Conservation (phyloP, 305 asterid species). For the Fraxinus sp. region DNA sequence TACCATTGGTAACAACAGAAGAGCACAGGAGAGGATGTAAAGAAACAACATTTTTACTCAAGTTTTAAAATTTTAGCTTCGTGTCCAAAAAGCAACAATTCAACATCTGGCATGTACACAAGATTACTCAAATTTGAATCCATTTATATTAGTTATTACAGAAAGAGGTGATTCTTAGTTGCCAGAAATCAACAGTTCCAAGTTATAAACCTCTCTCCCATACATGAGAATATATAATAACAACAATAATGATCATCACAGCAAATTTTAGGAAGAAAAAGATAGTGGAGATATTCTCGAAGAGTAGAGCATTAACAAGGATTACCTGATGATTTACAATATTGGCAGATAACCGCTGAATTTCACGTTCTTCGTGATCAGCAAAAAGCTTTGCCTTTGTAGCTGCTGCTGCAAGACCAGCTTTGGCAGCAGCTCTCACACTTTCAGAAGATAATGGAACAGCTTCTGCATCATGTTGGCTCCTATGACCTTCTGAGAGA, state of each 20-base stretch:
- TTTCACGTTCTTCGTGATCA: slow-evolving; percentile 99
- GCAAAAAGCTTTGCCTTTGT: slow-evolving; percentile 94
- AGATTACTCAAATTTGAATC: neutral
- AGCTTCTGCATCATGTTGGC: slow-evolving; percentile 51
- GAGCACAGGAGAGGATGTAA: neutral
- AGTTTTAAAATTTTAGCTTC: neutral
- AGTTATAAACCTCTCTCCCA: slow-evolving; percentile 13
- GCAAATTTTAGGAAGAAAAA: slow-evolving; percentile 5
- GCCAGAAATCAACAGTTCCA: neutral
- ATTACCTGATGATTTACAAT: slow-evolving; percentile 88
- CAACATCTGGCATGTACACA: slow-evolving; percentile 5
- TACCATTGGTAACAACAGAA: neutral
- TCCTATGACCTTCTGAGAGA: slow-evolving; percentile 52
- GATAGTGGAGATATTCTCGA: neutral
- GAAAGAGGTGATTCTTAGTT: neutral
- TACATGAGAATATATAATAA: slow-evolving; percentile 2
- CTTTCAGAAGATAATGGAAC: slow-evolving; percentile 57
- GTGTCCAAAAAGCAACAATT: neutral
- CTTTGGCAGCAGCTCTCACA: slow-evolving; percentile 77
- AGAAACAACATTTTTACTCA: neutral
- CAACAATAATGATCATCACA: neutral
- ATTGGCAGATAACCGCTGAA: slow-evolving; percentile 93
- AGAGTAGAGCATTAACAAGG: slow-evolving; percentile 5
- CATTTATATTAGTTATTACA: slow-evolving; percentile 4
- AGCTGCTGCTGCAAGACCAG: slow-evolving; percentile 95